These are phyloP conservation scores for Solanum chacoense DNA, from an alignment of 305 asterid genomes.

Conservation along the genomic window DNA sequence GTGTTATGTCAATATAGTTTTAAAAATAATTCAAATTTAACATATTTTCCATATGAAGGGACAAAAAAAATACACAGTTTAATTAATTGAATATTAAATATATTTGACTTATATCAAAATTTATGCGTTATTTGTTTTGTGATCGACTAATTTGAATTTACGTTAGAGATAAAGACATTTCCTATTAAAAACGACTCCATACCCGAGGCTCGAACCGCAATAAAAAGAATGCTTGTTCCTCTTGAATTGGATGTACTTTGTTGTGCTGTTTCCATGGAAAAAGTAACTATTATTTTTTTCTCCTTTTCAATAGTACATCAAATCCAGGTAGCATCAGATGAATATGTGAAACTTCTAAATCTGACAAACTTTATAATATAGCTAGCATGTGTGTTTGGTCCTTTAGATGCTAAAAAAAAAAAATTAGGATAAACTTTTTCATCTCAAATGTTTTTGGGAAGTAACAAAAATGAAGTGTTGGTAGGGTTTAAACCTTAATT, in stretches of 20 bases:
- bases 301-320: neutral
- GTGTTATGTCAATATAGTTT: neutral
- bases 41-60: neutral
- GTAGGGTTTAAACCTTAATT: neutral
- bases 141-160: accelerated
- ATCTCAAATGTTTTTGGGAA: neutral
- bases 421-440: neutral
- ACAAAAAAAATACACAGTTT: neutral
- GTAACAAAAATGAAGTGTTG: neutral
- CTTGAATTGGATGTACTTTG: neutral
- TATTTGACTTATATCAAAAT: neutral
- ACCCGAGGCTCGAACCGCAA: neutral
- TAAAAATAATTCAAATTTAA: neutral
- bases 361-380: neutral
- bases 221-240: neutral
- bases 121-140: too few relatives aligned
- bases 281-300: neutral
- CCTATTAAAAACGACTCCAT: neutral
- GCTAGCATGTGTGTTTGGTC: neutral
- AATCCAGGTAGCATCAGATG: neutral
- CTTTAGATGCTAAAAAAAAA: neutral
- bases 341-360: neutral
- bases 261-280: neutral
- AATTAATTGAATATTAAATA: neutral
- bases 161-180: neutral